These are phyloP conservation scores for Orbilia quercus DNA, from an alignment of 2,329 filamentous ascomycete species.

Conservation along the genomic window DNA sequence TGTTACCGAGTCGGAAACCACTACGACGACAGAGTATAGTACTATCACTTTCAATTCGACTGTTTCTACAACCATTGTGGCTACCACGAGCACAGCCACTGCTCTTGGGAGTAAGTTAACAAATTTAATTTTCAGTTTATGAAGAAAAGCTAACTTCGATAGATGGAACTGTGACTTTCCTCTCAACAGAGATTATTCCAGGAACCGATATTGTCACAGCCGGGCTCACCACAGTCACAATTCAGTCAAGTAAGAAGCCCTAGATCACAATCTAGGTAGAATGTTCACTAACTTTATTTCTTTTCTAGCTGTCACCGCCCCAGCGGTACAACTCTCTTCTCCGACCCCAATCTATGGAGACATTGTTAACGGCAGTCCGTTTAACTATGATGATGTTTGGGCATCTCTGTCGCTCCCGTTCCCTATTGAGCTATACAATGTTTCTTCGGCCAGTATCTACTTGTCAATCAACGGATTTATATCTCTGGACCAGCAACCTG, in stretches of 20 bases:
- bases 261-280: neutral
- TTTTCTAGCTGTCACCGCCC: constrained; percentile 40
- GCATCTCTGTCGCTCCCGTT: constrained; percentile 23
- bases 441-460: constrained; percentile 28
- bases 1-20: constrained; percentile 20
- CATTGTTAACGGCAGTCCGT: constrained; percentile 25
- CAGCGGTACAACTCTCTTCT: constrained; percentile 35
- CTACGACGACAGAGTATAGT: constrained; percentile 40
- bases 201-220: constrained; percentile 21
- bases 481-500: constrained; percentile 38
- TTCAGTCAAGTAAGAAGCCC: constrained; percentile 44
- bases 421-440: constrained; percentile 42
- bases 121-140: neutral
- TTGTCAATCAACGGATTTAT: constrained; percentile 54
- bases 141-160: neutral
- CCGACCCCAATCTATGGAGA: constrained; percentile 46
- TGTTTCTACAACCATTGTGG: constrained; percentile 39
- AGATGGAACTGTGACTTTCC: constrained; percentile 41
- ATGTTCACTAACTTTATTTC: neutral
- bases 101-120: constrained; percentile 23
- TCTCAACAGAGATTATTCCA: constrained; percentile 30
- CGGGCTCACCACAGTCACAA: constrained; percentile 29
- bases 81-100: constrained; percentile 29
- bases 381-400: constrained; percentile 46
- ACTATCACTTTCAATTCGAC: constrained; percentile 51